phyloP scores from a whole-genome alignment of 225 moss, liverwort and hornwort species.

The Lunularia cruciata region DNA sequence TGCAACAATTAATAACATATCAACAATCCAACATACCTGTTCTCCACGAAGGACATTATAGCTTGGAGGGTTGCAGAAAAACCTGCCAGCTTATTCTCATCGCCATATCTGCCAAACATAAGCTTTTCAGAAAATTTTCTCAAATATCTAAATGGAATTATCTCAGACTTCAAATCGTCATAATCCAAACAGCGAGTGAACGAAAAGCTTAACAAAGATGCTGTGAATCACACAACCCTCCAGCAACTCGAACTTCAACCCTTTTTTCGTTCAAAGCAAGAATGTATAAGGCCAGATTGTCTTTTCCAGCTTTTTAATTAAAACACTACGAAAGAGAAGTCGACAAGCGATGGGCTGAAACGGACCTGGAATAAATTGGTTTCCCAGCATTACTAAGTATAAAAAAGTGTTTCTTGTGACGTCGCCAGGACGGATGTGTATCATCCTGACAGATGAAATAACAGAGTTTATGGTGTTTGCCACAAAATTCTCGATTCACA shows the following conservation, averaged over 20 bases:
- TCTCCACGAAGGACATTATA: constrained; percentile 97
- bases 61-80: constrained; percentile 98
- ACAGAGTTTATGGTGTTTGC: background rate
- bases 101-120: constrained; percentile 73
- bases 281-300: no score
- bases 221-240: no score
- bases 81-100: constrained; percentile 96
- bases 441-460: constrained; percentile 64
- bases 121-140: background rate
- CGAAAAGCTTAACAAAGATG: no score
- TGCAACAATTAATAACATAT: background rate
- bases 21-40: constrained; percentile 49
- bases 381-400: constrained; percentile 99
- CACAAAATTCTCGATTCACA: background rate
- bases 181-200: no score
- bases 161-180: no score
- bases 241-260: no score
- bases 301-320: no score
- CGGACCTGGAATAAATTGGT: constrained; percentile 93
- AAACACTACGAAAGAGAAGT: no score
- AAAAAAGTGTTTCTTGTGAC: constrained; percentile 95
- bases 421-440: constrained; percentile 72
- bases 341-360: background rate
- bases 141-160: no score
- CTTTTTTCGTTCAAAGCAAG: no score